Base-by-base conservation (phyloP, 164 flowering plant species). In the Taxillus chinensis region DNA sequence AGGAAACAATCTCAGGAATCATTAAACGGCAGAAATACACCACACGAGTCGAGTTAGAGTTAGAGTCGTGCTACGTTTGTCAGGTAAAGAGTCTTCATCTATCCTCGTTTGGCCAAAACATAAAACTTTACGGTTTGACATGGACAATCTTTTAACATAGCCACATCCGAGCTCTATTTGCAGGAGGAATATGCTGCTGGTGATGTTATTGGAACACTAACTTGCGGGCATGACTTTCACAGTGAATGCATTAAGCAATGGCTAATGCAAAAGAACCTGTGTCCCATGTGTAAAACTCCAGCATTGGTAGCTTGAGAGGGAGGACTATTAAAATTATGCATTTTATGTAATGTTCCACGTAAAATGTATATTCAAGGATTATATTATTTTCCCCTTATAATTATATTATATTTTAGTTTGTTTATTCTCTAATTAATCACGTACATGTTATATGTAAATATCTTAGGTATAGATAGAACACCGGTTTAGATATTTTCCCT, bases 201-300 rank as follows among this genome's bases (percentile, higher is more conserved):
- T 8, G 92, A 84, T 55, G 82, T 78, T 63, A 61, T 87, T 41
- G 95, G 97, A 66, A 70, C 55, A 41, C 66, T 87, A 63, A 84
- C 77, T 8, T 90, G 97, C 37, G 90, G 87, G 16, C 95, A 90
- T 66, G 89, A 87, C 66, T 90, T 83, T 63, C 97, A 90, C 67
- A 59, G 71, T 5, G 57, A 68, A 58, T 90, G 97, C 82, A 80
- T 90, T 49, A 86, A 82, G 39, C 89, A 82, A 41, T 90, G 97
- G 97, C 72, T 90, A 14, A 63, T 64, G 75, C 77, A 64, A 66
- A 90, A 90, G 80, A 90, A 90, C 64, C 52, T 82, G 43, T 90
- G 97, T 68, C 97, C 97, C 55, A 81, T 90, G 53, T 90, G 97
- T 71, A 90, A 86, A 72, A 82, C 77, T n/a, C 70, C 87, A 3